phyloP scores from a whole-genome alignment of 1,139 yeast species.

The Debaryomyces singareniensis region DNA sequence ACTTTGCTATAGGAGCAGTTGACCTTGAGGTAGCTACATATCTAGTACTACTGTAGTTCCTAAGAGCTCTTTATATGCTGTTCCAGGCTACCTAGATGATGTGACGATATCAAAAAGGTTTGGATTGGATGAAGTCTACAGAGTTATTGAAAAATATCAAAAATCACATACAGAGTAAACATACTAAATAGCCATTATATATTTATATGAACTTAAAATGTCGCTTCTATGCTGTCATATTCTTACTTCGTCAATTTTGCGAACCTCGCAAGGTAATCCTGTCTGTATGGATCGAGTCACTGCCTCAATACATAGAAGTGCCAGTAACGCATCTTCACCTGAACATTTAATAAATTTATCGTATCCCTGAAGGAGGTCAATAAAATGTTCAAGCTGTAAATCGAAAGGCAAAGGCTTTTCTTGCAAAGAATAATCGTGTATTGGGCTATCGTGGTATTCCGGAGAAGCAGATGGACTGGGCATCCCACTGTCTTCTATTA shows the following conservation, averaged over 20 bases:
- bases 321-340: constrained; percentile 36
- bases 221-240: neutral
- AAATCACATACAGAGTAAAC: constrained; percentile 11
- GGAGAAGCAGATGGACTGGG: constrained; percentile 24
- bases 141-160: constrained; percentile 17
- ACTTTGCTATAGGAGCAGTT: constrained; percentile 46
- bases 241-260: constrained; percentile 12
- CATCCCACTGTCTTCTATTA: constrained; percentile 9
- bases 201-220: neutral
- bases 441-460: constrained; percentile 15
- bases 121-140: constrained; percentile 30
- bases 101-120: constrained; percentile 40
- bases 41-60: constrained; percentile 57
- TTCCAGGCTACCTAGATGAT: too few relatives aligned
- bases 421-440: constrained; percentile 10
- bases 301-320: constrained; percentile 36
- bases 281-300: constrained; percentile 29
- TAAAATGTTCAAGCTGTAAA: constrained; percentile 29
- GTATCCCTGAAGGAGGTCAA: constrained; percentile 26
- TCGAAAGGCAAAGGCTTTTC: constrained; percentile 25
- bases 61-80: constrained; percentile 45
- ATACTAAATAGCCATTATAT: neutral
- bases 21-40: constrained; percentile 56
- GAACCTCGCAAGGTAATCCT: constrained; percentile 29
- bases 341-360: constrained; percentile 29